Evolutionary conservation across 192 early-diverging fungal species (phyloP).

Genomic region (Coemansia sp.): DNA sequence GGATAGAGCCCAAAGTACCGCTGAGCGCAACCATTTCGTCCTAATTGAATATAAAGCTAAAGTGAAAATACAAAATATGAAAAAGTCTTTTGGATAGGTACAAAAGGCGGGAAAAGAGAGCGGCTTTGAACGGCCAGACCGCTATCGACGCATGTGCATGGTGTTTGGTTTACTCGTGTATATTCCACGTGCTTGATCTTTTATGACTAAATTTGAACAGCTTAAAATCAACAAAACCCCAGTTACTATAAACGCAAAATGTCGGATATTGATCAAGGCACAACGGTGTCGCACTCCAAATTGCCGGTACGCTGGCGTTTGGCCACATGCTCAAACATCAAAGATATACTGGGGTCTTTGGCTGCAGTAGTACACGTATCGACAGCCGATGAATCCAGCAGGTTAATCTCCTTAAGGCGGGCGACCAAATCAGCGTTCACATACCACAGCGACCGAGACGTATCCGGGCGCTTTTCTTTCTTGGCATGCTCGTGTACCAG

Average conservation of each 20-base stretch:
- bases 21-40: background rate
- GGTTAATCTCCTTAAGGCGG: background rate
- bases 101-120: background rate
- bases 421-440: conserved; percentile 32
- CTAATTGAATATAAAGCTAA: background rate
- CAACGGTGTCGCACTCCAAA: background rate
- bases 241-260: background rate
- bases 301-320: conserved; percentile 9
- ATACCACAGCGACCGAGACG: conserved; percentile 41
- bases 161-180: background rate
- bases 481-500: conserved; percentile 44
- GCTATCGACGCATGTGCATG: background rate
- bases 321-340: conserved; percentile 2
- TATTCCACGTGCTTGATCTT: background rate
- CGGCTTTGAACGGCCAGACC: background rate
- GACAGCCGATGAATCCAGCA: background rate
- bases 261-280: background rate
- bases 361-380: background rate
- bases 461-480: conserved; percentile 48
- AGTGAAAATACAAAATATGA: background rate
- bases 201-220: background rate
- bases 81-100: background rate
- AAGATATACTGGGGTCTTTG: background rate
- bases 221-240: background rate
- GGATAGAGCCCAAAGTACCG: background rate